A percentile compares a stretch with the other conserved stretches of the same genome.
Conservation (phyloP, 768 basidiomycete genomes). For the Hydnomerulius pinastri region DNA sequence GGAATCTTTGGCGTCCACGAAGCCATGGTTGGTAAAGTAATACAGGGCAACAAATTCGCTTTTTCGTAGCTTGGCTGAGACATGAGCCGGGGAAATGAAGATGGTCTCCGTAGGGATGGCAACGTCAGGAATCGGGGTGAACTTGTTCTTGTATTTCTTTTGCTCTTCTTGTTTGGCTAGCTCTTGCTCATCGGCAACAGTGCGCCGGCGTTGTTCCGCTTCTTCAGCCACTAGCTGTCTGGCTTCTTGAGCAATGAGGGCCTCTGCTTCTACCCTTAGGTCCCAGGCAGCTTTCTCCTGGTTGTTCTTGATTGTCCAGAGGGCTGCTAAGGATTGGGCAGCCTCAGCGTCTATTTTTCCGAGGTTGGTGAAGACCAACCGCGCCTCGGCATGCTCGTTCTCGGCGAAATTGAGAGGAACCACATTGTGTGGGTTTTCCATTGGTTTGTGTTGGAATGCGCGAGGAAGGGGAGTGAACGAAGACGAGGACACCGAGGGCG, state of each 20-base stretch:
- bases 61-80: background rate
- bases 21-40: background rate
- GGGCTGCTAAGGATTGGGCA: background rate
- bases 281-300: background rate
- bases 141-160: constrained; percentile 1
- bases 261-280: background rate
- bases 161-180: background rate
- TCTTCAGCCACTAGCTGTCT: background rate
- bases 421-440: constrained; percentile 29
- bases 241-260: background rate
- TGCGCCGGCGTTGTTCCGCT: background rate
- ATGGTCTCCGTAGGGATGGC: background rate
- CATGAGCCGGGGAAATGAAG: background rate
- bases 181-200: background rate
- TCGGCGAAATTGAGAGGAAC: background rate
- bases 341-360: background rate
- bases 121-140: background rate
- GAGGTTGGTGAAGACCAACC: background rate
- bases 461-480: background rate
- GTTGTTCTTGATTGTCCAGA: background rate
- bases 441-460: background rate
- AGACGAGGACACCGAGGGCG: no score
- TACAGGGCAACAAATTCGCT: background rate
- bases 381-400: background rate
- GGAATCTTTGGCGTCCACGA: background rate